Base-by-base conservation (phyloP, 2,329 filamentous ascomycete species). In the Massarina eburnea region DNA sequence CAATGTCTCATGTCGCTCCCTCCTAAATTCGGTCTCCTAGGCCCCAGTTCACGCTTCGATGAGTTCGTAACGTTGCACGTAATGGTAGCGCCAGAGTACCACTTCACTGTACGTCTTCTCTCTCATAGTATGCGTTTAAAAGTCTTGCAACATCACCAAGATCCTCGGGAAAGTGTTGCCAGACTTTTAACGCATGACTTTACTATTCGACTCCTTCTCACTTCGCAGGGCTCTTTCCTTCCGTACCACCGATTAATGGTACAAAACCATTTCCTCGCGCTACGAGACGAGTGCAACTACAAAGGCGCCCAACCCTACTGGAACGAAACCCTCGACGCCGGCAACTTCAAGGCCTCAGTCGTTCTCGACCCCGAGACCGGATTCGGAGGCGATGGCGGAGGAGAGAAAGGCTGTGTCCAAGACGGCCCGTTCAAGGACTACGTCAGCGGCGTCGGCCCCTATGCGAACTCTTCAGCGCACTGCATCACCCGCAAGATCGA, bases 211-310 rank as follows among this genome's bases (percentile, higher is more conserved):
- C n/a, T n/a, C n/a, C n/a, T n/a, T n/a, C n/a, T n/a, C 17, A 20
- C 9, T 10, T 30, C 17, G 4, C 21, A 44, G 29, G 52, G 58
- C 19, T 50, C 50, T 1, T 72, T 73, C 48, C 60, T 72, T 18
- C 67, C 69, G 1, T 72, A 62, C 58, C 70, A 73, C 48, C 63
- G 69, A 8, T 62, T 57, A 22, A 59, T 62, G 41, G 47, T 68
- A 12, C 50, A 62, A 19, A 45, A 62, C 7, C 67, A 71, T 42
- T 68, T 71, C 43, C 17, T 51, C 14, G 46, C 59, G 0, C 54
- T 72, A 1, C 52, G 58, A 18, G 55, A 41, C 1, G 57, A 66
- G 39, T 72, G 70, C 43, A 57, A 57, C 38, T 71, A 63, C 51
- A 55, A 39, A 4, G 67, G 66, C 15, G 45, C 51, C 8, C 68